A percentile compares a stretch with the other conserved stretches of the same genome.
Evolutionary conservation across 371 early-diverging fungal species (phyloP).

Genomic region (Mucor irregularis): DNA sequence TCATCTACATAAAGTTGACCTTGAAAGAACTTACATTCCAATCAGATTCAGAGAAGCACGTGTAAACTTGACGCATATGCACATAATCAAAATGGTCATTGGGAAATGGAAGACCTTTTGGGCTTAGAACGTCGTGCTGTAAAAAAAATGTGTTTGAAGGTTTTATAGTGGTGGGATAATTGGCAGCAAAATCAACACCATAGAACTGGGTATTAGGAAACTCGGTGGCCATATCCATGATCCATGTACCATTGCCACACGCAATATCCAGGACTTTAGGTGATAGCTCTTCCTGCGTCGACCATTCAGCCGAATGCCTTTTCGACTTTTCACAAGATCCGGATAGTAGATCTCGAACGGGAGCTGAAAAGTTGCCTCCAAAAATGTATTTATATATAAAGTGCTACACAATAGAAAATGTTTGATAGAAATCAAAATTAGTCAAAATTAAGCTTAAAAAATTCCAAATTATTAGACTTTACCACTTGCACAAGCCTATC

Average conservation of each 20-base stretch:
- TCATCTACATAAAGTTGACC: background rate
- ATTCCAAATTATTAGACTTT: background rate
- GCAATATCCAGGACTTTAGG: slow-evolving; percentile 42
- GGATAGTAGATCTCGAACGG: slow-evolving; percentile 37
- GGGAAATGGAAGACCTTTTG: slow-evolving; percentile 50
- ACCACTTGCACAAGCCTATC: slow-evolving; percentile 41
- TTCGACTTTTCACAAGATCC: background rate
- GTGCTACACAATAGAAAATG: no score
- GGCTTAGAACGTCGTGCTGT: slow-evolving; percentile 43
- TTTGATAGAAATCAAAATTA: no score
- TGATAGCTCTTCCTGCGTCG: background rate
- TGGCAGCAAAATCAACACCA: slow-evolving; percentile 49
- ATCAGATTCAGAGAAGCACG: slow-evolving; percentile 37
- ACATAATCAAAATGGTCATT: slow-evolving; percentile 59
- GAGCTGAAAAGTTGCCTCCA: slow-evolving; percentile 40
- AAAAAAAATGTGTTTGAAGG: slow-evolving; percentile 51
- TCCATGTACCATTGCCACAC: slow-evolving; percentile 50
- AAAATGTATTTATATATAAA: slow-evolving; percentile 42
- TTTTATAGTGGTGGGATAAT: slow-evolving; percentile 54
- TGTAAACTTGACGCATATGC: slow-evolving; percentile 48
- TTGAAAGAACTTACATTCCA: slow-evolving; percentile 28
- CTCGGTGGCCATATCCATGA: slow-evolving; percentile 56
- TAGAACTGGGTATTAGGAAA: slow-evolving; percentile 54
- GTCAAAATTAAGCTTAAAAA: background rate
- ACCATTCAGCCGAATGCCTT: slow-evolving; percentile 8